Base-by-base conservation (phyloP, 129 eudicot species). In the Solidago caesia region DNA sequence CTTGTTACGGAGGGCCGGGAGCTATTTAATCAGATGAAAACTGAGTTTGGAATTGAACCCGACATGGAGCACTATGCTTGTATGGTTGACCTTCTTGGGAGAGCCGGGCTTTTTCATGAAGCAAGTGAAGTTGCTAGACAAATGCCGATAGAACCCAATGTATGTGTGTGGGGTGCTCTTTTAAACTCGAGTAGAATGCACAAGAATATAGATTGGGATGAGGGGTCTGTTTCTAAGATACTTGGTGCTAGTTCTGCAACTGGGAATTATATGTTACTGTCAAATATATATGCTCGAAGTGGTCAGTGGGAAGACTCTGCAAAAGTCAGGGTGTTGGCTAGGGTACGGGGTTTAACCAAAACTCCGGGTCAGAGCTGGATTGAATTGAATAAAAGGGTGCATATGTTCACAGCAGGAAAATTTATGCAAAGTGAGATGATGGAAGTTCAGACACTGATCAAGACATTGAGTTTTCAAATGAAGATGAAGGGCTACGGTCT, bases 271-370 rank as follows among this genome's bases (percentile, higher is more conserved):
- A 89, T 87, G 96, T 75, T 87, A 80, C 71, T 92, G 47, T 92
- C 92, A 1, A 85, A 85, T 77, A 83, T 91, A 67, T 87, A 91
- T 65, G 87, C 97, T 4, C 77, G 77, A 72, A 83, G 82, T 45
- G 96, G 91, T 44, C 83, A 77, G 73, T 92, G 93, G 96, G 86
- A 78, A 58, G 97, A 92, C 66, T 87, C 89, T 75, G 92, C 96
- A 21, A 89, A 68, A 52, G 87, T 85, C 55, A 85, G 97, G 81
- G 39, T 85, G 9, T 82, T 79, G 8, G 92, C 89, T 11, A 82
- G 79, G 89, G 73, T 79, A n/a, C 77, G 60, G 68, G 93, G 97
- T 47, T 70, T 87, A 73, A 85, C 79, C 84, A 92, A 92, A 85
- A 55, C 78, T 16, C 85, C 87, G 4, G 96, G 96, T 46, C 81